Evolutionary conservation across 1,139 yeast genomes (phyloP).

Genomic region (Debaryomyces sp.): DNA sequence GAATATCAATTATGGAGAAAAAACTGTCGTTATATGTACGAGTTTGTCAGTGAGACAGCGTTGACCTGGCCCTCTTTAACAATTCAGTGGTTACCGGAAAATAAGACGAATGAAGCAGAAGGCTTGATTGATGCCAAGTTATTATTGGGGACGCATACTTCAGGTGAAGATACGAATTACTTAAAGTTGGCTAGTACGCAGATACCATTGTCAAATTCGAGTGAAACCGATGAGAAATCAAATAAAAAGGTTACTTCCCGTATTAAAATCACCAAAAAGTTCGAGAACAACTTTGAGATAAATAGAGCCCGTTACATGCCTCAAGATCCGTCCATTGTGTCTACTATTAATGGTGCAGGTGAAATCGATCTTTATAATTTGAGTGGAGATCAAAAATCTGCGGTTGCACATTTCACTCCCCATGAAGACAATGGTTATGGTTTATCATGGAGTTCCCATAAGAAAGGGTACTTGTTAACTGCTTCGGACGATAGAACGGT

Average conservation of each 20-base stretch:
- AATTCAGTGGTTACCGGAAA: constrained; percentile 71
- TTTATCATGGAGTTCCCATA: constrained; percentile 58
- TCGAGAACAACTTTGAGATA: constrained; percentile 58
- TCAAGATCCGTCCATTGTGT: constrained; percentile 63
- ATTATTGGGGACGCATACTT: constrained; percentile 84
- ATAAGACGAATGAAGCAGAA: constrained; percentile 22
- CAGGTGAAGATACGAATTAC: constrained; percentile 77
- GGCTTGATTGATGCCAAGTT: constrained; percentile 49
- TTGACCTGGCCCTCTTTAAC: constrained; percentile 82
- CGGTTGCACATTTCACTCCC: constrained; percentile 42
- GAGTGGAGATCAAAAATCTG: constrained; percentile 24
- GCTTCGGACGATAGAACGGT: constrained; percentile 66
- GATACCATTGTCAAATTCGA: constrained; percentile 47
- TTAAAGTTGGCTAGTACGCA: constrained; percentile 75
- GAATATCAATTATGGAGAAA: constrained; percentile 81
- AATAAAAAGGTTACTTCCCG: constrained; percentile 44
- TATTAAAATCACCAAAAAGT: constrained; percentile 64
- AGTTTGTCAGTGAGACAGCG: constrained; percentile 77
- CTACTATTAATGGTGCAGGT: constrained; percentile 81
- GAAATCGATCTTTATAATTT: constrained; percentile 67
- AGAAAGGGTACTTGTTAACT: constrained; percentile 54
- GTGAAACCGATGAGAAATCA: constrained; percentile 20
- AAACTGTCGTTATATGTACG: constrained; percentile 78
- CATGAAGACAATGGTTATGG: constrained; percentile 76
- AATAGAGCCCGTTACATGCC: constrained; percentile 87